Base-by-base conservation (phyloP, 192 early-diverging fungal genomes). In the Cetraspora pellucida region DNA sequence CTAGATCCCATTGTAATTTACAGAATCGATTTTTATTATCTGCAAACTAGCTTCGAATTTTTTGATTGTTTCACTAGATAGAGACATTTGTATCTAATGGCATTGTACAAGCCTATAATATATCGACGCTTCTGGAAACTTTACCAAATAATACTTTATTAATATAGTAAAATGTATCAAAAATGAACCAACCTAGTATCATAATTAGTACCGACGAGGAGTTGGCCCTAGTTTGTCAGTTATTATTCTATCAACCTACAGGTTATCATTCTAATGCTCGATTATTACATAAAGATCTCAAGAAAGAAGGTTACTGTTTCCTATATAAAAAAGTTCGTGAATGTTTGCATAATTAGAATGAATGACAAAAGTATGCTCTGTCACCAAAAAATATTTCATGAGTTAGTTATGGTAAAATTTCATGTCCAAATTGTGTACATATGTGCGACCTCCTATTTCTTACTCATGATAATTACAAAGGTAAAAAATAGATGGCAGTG, bases 381-480 rank as follows among this genome's bases (percentile, higher is more conserved):
- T 67, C 65, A 0, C 43, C 65, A 44, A 67, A 67, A 67, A 45
- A 67, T 67, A 67, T n/a, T 47, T n/a, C 43, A 13, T 3, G 65
- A 1, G 43, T 67, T 1, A 66, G 64, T 66, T 66, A 66, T 45
- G 31, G n/a, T 11, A 66, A 66, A 66, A 66, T 66, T 66, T 46
- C 23, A 37, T 13, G 44, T 45, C 31, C 64, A 5, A 66, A 66
- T 45, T 66, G 64, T 63, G 60, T 63, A 25, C 60, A 66, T 8
- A 16, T 23, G 64, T 30, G 30, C 21, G 64, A 66, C 16, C 6
- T 66, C 1, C 14, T 66, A 8, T 37, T 37, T 37, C 31, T 66
- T 66, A 66, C 64, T 13, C 4, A 66, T 66, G 31, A 66, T 46
- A 10, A 66, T 46, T 66, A 66, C 3, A 43, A 66, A 66, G 17